Conservation (phyloP, 2,329 filamentous ascomycete species). For the Rhexocercosporidium sp. region DNA sequence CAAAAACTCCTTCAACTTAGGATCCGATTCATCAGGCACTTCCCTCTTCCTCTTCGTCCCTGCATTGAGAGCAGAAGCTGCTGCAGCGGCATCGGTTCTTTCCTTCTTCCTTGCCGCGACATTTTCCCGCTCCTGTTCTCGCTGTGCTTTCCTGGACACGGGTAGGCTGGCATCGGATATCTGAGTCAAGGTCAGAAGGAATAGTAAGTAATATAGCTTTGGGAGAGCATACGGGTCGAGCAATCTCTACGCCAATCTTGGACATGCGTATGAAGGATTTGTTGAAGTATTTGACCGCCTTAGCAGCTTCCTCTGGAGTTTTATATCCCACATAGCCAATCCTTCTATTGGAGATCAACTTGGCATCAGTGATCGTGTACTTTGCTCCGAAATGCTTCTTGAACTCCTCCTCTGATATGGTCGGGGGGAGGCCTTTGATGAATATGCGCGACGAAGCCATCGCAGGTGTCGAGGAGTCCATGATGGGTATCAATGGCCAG, state of each 20-base stretch:
- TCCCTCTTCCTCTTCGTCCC: conserved; percentile 69
- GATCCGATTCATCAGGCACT: conserved; percentile 65
- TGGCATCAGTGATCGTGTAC: conserved; percentile 84
- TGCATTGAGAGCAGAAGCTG: conserved; percentile 46
- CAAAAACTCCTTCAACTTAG: conserved; percentile 85
- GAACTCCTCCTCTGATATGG: conserved; percentile 83
- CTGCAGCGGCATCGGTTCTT: conserved; percentile 32
- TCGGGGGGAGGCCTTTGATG: conserved; percentile 84
- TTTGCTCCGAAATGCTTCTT: conserved; percentile 84
- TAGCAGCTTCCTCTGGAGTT: conserved; percentile 76
- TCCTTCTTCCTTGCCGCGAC: conserved; percentile 33
- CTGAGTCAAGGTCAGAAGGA: conserved; percentile 30
- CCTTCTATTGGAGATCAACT: conserved; percentile 85
- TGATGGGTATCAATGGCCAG: not conserved
- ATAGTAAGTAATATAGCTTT: not conserved
- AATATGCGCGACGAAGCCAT: conserved; percentile 69
- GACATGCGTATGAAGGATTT: conserved; percentile 95
- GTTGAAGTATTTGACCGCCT: conserved; percentile 94
- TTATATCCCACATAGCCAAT: conserved; percentile 98
- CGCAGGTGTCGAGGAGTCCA: conserved; percentile 6
- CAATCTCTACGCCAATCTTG: conserved; percentile 87
- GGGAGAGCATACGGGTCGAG: conserved; percentile 68
- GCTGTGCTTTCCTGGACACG: conserved; percentile 45
- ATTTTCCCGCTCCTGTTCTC: conserved; percentile 42
- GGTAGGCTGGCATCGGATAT: conserved; percentile 45